Conservation (phyloP, 31 red algal species). For the Bonnemaisonia californica region DNA sequence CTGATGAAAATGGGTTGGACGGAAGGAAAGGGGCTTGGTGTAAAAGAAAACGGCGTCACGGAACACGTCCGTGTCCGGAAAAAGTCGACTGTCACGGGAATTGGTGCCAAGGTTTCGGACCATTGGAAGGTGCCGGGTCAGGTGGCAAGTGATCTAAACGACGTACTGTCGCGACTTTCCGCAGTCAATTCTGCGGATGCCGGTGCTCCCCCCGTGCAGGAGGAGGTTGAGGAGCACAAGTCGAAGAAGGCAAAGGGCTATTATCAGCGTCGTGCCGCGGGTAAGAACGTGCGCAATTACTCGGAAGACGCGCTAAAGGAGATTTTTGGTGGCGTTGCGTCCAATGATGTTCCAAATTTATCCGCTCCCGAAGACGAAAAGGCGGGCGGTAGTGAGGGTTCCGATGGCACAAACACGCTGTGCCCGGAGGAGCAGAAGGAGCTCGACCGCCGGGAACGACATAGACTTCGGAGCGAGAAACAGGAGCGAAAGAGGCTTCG, state of each 20-base stretch:
- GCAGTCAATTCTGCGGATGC: not conserved
- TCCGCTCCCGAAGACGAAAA: not conserved
- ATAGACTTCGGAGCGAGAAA: not conserved
- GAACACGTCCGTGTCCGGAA: conserved; percentile 28
- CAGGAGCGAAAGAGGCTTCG: not conserved
- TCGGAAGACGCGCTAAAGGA: conserved; percentile 44
- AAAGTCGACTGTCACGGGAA: conserved; percentile 10
- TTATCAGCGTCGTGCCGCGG: conserved; percentile 39
- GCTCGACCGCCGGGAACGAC: not conserved
- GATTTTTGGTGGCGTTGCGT: conserved; percentile 61
- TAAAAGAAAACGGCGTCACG: conserved; percentile 42
- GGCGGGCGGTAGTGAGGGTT: not conserved
- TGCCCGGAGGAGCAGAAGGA: not conserved
- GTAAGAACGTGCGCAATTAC: conserved; percentile 60
- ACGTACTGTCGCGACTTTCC: conserved; percentile 42
- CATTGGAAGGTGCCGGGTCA: conserved; percentile 43
- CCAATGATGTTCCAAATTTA: not conserved
- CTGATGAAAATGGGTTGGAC: conserved; percentile 77
- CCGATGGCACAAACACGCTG: too few species aligned
- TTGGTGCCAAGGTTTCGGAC: conserved; percentile 19
- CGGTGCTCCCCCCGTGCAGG: not conserved
- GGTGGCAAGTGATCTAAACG: conserved; percentile 46
- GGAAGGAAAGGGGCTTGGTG: conserved; percentile 74
- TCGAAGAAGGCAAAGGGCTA: conserved; percentile 15
- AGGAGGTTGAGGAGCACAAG: not conserved